Evolutionary conservation across 2,329 filamentous ascomycete genomes (phyloP).

Genomic region (Cadophora malorum): DNA sequence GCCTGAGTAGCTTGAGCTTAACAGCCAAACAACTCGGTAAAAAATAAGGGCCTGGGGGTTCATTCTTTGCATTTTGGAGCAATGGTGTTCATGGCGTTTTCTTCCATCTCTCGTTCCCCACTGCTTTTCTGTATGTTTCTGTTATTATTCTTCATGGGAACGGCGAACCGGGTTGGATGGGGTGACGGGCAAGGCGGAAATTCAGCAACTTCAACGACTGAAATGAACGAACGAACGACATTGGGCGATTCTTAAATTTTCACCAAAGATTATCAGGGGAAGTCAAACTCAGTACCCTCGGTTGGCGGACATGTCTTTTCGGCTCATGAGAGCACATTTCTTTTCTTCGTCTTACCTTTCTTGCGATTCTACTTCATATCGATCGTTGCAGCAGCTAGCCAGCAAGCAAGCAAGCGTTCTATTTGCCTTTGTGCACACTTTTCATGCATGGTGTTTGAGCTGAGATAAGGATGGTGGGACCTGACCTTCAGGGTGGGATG

Average conservation of each 20-base stretch:
- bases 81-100: conserved; percentile 25
- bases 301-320: conserved; percentile 9
- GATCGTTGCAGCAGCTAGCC: conserved; percentile 19
- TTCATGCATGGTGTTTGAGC: conserved; percentile 3
- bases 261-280: conserved; percentile 23
- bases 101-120: conserved; percentile 1
- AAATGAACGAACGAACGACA: conserved; percentile 16
- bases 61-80: conserved; percentile 22
- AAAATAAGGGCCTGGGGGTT: conserved; percentile 15
- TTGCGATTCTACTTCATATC: conserved; percentile 12
- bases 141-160: background rate
- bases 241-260: background rate
- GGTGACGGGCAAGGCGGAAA: background rate
- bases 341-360: conserved; percentile 5
- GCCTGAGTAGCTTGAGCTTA: conserved; percentile 14
- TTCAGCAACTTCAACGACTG: conserved; percentile 7
- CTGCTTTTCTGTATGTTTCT: background rate
- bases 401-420: conserved; percentile 15
- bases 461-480: background rate
- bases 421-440: conserved; percentile 13
- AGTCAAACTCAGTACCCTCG: conserved; percentile 34
- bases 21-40: background rate
- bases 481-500: background rate
- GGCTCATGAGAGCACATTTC: background rate
- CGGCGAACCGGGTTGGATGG: conserved; percentile 14